phyloP scores from a whole-genome alignment of 768 basidiomycete species.

The Lentinula guzmanii region DNA sequence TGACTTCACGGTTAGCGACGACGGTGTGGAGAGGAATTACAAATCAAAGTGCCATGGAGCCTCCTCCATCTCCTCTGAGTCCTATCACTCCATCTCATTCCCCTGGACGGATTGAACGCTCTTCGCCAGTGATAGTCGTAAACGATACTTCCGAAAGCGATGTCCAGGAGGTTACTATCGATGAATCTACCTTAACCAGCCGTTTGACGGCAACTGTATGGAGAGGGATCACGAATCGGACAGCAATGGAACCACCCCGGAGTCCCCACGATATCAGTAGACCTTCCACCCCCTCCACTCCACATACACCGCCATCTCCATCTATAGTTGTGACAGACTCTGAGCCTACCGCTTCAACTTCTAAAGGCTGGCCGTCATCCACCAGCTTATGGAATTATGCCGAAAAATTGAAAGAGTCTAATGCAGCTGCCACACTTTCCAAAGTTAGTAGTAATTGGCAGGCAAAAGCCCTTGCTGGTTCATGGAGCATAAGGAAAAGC shows the following conservation, averaged over 20 bases:
- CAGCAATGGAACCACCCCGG: conserved; percentile 12
- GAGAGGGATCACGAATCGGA: conserved; percentile 8
- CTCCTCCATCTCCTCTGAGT: conserved; percentile 35
- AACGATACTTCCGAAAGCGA: neutral
- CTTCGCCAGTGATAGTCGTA: conserved; percentile 9
- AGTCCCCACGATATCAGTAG: neutral
- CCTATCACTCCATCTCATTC: conserved; percentile 23
- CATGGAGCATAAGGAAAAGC: conserved; percentile 25
- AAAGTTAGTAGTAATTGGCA: conserved; percentile 77
- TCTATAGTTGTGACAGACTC: conserved; percentile 2
- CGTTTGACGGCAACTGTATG: neutral
- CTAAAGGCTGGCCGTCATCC: conserved; percentile 14
- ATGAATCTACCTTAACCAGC: neutral
- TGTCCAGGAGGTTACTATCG: neutral
- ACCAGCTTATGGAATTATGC: conserved; percentile 64
- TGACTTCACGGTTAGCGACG: conserved; percentile 50
- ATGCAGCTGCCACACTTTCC: conserved; percentile 61
- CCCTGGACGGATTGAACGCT: conserved; percentile 15
- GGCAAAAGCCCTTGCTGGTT: conserved; percentile 50
- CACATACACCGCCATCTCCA: conserved; percentile 17
- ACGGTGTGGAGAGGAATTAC: conserved; percentile 77
- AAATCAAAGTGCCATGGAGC: conserved; percentile 70
- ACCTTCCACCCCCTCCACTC: conserved; percentile 13
- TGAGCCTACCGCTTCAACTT: conserved; percentile 2
- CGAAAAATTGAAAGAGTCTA: conserved; percentile 67